Evolutionary conservation across 208 protist species (phyloP), one percentile per base, ranked within the genome.

Genomic region (Acanthamoeba lenticulata): DNA sequence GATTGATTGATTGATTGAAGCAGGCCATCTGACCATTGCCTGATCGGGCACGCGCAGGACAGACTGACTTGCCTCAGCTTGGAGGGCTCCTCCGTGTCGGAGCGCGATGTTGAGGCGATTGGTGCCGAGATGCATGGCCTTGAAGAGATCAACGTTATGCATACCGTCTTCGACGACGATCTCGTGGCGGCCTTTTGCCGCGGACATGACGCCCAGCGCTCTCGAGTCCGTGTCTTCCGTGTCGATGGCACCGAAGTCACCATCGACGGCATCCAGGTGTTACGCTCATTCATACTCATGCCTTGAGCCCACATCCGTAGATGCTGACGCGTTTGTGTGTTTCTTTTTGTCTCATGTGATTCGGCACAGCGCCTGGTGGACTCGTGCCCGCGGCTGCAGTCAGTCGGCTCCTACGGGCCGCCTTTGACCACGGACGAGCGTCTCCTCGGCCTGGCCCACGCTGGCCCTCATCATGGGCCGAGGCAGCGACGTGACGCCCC

Each of bases 241-340:
- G 32, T 74, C 65, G 65, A 74, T 36, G 65, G 65, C 32, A 42
- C 65, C 65, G 65, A 74, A 74, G 65, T 74, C 24, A 74, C n/a
- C 6, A 2, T 19, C n/a, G 34, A 74, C 6, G 65, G 65, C 32
- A 11, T 74, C 65, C 32, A 74, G 65, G 65, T 74, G 19, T n/a
- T n/a, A n/a, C n/a, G n/a, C n/a, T 62, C 55, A 27, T 62, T 24
- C 55, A n/a, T n/a, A n/a, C n/a, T n/a, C n/a, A n/a, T n/a, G n/a
- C n/a, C n/a, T n/a, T n/a, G n/a, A n/a, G n/a, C n/a, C n/a, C n/a
- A n/a, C n/a, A n/a, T n/a, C n/a, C n/a, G n/a, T n/a, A n/a, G n/a
- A n/a, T n/a, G n/a, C n/a, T n/a, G n/a, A n/a, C n/a, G n/a, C n/a
- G n/a, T n/a, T n/a, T 19, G 19, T 57, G 49, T 57, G 49, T 24